Evolutionary conservation across 352 stramenopile genomes (phyloP), one percentile per base, ranked within the genome.

Genomic region (Globisporangium acanthophoron): DNA sequence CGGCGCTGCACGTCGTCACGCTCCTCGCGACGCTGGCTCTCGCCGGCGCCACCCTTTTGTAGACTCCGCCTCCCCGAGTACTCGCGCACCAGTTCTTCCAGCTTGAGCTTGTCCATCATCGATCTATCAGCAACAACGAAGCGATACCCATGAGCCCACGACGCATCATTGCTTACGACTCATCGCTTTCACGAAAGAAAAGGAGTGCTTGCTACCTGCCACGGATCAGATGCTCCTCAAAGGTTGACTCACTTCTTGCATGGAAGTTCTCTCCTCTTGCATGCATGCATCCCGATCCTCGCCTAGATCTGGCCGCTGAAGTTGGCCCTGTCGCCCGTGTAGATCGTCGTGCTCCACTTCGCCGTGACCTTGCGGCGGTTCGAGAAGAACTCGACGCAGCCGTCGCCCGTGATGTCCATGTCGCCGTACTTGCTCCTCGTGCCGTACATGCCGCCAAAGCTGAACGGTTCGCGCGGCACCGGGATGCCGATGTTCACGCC

Each of bases 321-420:
- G 65, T 90, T 90, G 31, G 80, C 80, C 27, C 74, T 76, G 58
- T 90, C 80, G 29, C 57, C 60, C 5, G 70, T 55, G 45, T 80
- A 73, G 41, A 70, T 74, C 27, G 63, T 55, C 7, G 75, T 71
- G 67, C 69, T 80, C 96, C 96, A 99, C 70, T 98, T 98, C 65
- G 78, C 87, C 18, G 96, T 99, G 58, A 99, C 93, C 79, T 99
- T 99, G 74, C 97, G 93, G 21, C 96, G 82, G 62, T 94, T 97
- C 5, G 94, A 98, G 75, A 98, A 99, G 69, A 99, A 99, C 74
- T 99, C 96, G 53, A 99, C 85, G 27, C 84, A 92, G 29, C 94
- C 96, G 64, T 99, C 96, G 18, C 95, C 96, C 8, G 97, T 99
- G 54, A 99, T 99, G 69, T 99, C 97, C 83, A 98, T 97, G 64